Percentiles rank a stretch among this genome's conserved stretches.
Evolutionary conservation across 2,329 filamentous ascomycete genomes (phyloP).

Genomic region (Dactylellina haptotyla): DNA sequence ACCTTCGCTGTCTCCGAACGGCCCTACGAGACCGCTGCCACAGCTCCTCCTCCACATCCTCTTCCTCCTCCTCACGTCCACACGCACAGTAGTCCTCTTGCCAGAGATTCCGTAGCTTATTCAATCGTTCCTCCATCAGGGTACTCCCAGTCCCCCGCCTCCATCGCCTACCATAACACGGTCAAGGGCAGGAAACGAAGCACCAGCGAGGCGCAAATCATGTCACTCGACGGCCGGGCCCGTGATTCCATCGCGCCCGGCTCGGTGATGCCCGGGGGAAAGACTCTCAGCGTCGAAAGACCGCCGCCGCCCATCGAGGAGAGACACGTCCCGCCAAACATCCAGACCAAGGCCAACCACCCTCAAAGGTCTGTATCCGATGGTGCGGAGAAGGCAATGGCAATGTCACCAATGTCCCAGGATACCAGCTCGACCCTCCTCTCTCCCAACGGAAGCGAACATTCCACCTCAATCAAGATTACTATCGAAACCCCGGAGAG

Average conservation of each 20-base stretch:
- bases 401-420: constrained; percentile 45
- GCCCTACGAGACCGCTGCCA: constrained; percentile 38
- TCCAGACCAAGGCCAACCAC: constrained; percentile 41
- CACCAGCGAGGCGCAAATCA: constrained; percentile 68
- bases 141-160: constrained; percentile 72
- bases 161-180: constrained; percentile 45
- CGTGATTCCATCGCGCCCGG: constrained; percentile 33
- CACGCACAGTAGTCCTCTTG: constrained; percentile 57
- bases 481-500: constrained; percentile 44
- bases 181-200: constrained; percentile 57
- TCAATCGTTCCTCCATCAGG: constrained; percentile 62
- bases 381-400: constrained; percentile 51
- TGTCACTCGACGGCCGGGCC: constrained; percentile 67
- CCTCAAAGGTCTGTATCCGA: constrained; percentile 40
- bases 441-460: constrained; percentile 50
- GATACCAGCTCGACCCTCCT: constrained; percentile 46
- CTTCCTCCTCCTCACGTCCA: constrained; percentile 35
- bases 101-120: constrained; percentile 58
- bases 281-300: constrained; percentile 36
- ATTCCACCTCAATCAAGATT: constrained; percentile 41
- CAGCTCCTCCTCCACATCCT: not conserved
- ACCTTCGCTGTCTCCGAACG: constrained; percentile 40
- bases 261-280: constrained; percentile 47
- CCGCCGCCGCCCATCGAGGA: constrained; percentile 35
- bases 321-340: constrained; percentile 38